phyloP scores from a whole-genome alignment of 371 early-diverging fungal genomes.

The Dipsacomyces acuminosporus region DNA sequence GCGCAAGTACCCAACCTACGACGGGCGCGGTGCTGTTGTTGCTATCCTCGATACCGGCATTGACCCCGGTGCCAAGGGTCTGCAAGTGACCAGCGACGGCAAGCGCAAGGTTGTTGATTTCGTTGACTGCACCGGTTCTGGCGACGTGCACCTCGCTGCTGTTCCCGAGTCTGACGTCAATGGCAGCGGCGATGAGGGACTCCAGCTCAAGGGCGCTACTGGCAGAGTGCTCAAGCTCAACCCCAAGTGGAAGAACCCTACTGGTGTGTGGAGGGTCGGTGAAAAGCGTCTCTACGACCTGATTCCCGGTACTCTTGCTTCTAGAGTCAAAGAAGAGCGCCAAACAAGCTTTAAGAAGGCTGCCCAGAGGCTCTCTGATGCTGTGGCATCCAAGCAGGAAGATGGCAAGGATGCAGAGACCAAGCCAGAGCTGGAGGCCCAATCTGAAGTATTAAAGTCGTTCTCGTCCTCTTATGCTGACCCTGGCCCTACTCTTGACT shows the following conservation, averaged over 20 bases:
- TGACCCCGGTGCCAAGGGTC: constrained; percentile 85
- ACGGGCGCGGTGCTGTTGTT: constrained; percentile 84
- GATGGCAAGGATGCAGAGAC: constrained; percentile 46
- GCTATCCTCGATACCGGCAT: constrained; percentile 92
- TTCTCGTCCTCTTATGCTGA: constrained; percentile 65
- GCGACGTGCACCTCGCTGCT: constrained; percentile 39
- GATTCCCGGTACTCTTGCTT: constrained; percentile 62
- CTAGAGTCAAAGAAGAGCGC: constrained; percentile 63
- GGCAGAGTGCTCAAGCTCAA: constrained; percentile 72
- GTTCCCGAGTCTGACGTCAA: constrained; percentile 3
- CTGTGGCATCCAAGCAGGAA: constrained; percentile 49
- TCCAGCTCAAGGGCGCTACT: constrained; percentile 64
- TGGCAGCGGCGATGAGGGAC: constrained; percentile 45
- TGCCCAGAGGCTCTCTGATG: constrained; percentile 62
- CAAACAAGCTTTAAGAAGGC: constrained; percentile 57
- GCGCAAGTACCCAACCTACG: constrained; percentile 75
- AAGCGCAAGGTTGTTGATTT: constrained; percentile 85
- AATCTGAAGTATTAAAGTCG: constrained; percentile 63
- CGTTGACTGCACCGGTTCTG: constrained; percentile 88
- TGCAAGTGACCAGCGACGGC: constrained; percentile 80
- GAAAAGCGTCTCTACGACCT: constrained; percentile 73
- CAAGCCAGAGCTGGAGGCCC: constrained; percentile 61
- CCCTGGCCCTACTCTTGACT: constrained; percentile 74
- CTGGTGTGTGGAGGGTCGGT: constrained; percentile 79
- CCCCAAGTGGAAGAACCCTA: constrained; percentile 69